Evolutionary conservation across 352 stramenopile genomes (phyloP), one percentile per base, ranked within the genome.

Genomic region (Pythium sukuiense): DNA sequence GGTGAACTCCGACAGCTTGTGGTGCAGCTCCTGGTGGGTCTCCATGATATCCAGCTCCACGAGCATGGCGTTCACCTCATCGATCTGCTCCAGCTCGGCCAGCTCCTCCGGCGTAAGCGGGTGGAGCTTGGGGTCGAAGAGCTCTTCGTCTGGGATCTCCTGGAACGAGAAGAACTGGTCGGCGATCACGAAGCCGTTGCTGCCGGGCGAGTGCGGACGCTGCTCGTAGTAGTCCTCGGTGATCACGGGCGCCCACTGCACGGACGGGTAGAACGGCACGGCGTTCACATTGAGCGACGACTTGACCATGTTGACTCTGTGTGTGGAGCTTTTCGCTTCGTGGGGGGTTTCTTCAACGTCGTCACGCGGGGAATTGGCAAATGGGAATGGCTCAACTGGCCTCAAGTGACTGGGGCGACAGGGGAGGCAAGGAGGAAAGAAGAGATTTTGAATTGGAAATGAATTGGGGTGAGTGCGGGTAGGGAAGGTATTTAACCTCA

Each of bases 11-110:
- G 63, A 73, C 26, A 87, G 67, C 63, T 83, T 79, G 66, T 82
- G 67, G 62, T 86, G 78, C 55, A 90, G 68, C 59, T 93, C 85
- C 59, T 93, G 71, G 63, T 89, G 85, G 33, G 74, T 87, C 71
- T 93, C 85, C 79, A 93, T 83, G 55, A 93, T 63, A 18, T 91
- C 85, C 63, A 93, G 64, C 67, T 93, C 85, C 13, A 83, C 85
- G 46, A 93, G 72, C 60, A 93, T 80, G 63, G 80, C 80, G 60
- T 93, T 93, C 54, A 93, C 76, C 72, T 91, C 82, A 55, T 93
- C 85, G 54, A 93, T 77, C 67, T 90, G 81, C 59, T 91, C 85
- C 60, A 93, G 66, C 54, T 93, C 85, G 32, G 68, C 63, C 49
- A 91, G 77, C 48, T 93, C 85, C 20, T 86, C 64, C 1, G 65